These are phyloP conservation scores for Coniochaeta ligniaria DNA, from an alignment of 2,329 filamentous ascomycete species.

Conservation along the genomic window DNA sequence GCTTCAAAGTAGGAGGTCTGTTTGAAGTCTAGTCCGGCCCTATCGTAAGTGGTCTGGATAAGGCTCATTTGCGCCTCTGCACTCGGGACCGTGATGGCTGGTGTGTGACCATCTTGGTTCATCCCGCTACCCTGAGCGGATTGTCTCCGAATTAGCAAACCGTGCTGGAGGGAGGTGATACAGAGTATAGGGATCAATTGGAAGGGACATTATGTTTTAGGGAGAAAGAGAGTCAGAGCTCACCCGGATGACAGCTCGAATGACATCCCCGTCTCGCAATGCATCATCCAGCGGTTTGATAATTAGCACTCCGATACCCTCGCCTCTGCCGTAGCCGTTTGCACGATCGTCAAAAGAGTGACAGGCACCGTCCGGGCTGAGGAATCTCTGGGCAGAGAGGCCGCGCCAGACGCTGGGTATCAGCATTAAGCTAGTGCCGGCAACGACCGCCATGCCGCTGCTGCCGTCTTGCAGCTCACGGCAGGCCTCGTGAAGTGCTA, in stretches of 20 bases:
- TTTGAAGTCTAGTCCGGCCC: conserved; percentile 23
- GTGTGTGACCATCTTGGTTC: conserved; percentile 35
- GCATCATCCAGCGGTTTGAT: conserved; percentile 37
- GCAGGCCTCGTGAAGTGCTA: conserved; percentile 23
- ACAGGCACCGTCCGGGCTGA: conserved; percentile 25
- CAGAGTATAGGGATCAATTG: too few relatives aligned
- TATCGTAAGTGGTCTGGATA: conserved; percentile 28
- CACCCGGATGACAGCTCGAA: conserved; percentile 31
- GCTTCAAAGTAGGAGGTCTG: conserved; percentile 28
- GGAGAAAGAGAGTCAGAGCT: too few relatives aligned
- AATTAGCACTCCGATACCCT: conserved; percentile 35
- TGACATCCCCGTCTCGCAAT: conserved; percentile 30
- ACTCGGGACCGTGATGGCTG: conserved; percentile 40
- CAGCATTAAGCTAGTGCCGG: conserved; percentile 22
- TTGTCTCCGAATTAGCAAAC: too few relatives aligned
- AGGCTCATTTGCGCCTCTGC: conserved; percentile 25
- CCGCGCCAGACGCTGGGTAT: conserved; percentile 19
- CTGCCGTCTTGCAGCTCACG: conserved; percentile 16
- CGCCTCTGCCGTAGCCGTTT: conserved; percentile 43
- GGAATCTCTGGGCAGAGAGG: conserved; percentile 23
- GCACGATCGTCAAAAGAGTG: conserved; percentile 34
- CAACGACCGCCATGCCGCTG: conserved; percentile 21
- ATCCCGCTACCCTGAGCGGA: conserved; percentile 17
- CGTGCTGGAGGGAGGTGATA: too few relatives aligned
- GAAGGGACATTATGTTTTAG: too few relatives aligned